These are phyloP conservation scores for Debaryomyces tyrocola DNA, from an alignment of 805 yeast genomes.

Conservation along the genomic window DNA sequence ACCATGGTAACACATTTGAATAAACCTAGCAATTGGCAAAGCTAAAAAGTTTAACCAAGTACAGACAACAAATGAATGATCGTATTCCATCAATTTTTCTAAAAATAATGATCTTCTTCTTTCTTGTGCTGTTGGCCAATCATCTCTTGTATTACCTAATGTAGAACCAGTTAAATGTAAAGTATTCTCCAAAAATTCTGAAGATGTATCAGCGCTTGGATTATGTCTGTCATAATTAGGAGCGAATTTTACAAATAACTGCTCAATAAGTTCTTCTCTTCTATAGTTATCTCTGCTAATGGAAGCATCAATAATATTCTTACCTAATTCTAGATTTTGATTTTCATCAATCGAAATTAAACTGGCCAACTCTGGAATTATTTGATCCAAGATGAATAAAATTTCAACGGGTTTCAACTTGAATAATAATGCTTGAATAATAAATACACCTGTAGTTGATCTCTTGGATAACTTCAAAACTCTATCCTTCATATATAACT, in stretches of 20 bases:
- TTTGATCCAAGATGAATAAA: conserved; percentile 57
- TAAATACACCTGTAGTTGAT: conserved; percentile 81
- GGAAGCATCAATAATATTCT: conserved; percentile 66
- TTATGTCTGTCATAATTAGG: conserved; percentile 34
- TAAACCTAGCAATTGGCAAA: conserved; percentile 58
- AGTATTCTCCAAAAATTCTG: conserved; percentile 65
- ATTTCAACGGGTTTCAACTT: conserved; percentile 65
- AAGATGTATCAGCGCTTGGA: conserved; percentile 21
- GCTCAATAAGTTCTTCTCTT: conserved; percentile 57
- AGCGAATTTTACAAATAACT: conserved; percentile 40
- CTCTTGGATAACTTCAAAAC: conserved; percentile 72
- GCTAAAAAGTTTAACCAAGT: conserved; percentile 61
- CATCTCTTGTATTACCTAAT: conserved; percentile 76
- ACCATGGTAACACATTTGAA: conserved; percentile 83
- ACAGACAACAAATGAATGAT: conserved; percentile 55
- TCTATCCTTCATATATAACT: conserved; percentile 70
- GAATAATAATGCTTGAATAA: conserved; percentile 68
- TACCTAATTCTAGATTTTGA: conserved; percentile 70
- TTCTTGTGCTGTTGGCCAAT: conserved; percentile 92
- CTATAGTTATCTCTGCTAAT: conserved; percentile 55
- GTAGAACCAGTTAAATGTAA: conserved; percentile 68
- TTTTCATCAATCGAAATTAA: conserved; percentile 50
- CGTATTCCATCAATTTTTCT: conserved; percentile 71
- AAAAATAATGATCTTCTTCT: conserved; percentile 75
- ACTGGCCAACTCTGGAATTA: conserved; percentile 65